Percentiles rank a stretch among this genome's conserved stretches.
Evolutionary conservation across 495 filamentous ascomycete species (phyloP).

Genomic region (Aspergillus indologenus): DNA sequence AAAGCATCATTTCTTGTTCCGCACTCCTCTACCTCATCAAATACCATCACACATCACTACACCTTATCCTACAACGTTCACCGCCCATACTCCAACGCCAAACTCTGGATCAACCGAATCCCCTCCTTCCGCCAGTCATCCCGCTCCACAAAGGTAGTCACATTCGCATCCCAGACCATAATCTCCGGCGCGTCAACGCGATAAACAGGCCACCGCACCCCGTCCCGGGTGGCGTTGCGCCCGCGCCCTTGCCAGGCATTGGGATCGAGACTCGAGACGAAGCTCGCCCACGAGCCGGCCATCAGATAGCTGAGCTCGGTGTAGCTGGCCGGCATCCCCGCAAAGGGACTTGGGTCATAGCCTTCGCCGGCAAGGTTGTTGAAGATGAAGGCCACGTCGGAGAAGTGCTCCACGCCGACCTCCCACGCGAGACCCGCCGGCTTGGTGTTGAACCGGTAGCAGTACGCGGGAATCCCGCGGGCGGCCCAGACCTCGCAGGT

Average conservation of each 20-base stretch:
- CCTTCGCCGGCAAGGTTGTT: constrained; percentile 40
- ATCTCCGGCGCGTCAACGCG: too few species aligned
- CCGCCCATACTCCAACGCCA: too few species aligned
- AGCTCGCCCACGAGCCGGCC: constrained; percentile 44
- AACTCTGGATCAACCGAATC: too few species aligned
- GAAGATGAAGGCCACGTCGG: constrained; percentile 50
- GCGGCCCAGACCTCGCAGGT: not conserved
- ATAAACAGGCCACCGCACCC: too few species aligned
- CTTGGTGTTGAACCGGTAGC: constrained; percentile 42
- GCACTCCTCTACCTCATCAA: too few species aligned
- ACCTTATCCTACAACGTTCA: too few species aligned
- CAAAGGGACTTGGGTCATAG: constrained; percentile 20
- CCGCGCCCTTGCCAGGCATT: constrained; percentile 15
- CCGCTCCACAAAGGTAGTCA: too few species aligned
- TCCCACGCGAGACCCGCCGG: not conserved
- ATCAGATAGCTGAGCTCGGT: constrained; percentile 38
- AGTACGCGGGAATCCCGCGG: constrained; percentile 25
- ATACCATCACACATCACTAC: too few species aligned
- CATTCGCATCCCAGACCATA: too few species aligned
- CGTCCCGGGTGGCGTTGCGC: too few species aligned
- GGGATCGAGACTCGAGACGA: constrained; percentile 38
- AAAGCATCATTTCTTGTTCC: too few species aligned
- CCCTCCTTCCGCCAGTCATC: too few species aligned
- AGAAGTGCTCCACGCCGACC: constrained; percentile 38
- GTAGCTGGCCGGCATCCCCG: constrained; percentile 22